phyloP scores from a whole-genome alignment of 306 rosid genomes.

The Lablab purpureus region DNA sequence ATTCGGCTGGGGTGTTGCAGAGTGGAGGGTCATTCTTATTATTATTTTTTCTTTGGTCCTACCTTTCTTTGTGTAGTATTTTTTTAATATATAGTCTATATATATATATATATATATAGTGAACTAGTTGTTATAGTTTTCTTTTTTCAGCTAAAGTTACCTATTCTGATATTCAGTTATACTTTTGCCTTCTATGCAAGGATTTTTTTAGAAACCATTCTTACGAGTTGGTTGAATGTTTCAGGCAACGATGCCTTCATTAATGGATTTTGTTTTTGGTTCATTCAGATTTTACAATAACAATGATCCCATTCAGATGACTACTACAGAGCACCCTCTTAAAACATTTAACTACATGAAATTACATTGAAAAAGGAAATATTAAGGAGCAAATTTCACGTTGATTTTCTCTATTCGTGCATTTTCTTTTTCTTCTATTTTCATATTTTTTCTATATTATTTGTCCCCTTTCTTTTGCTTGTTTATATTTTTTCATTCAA shows the following conservation, averaged over 20 bases:
- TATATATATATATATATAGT: constrained; percentile 23
- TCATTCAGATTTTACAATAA: not conserved
- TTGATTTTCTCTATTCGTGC: not conserved
- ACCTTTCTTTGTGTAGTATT: constrained; percentile 44
- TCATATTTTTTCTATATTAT: too few relatives aligned
- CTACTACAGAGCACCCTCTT: too few relatives aligned
- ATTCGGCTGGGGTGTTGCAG: constrained; percentile 48
- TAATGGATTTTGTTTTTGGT: not conserved
- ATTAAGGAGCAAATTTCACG: too few relatives aligned
- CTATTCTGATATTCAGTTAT: constrained; percentile 25
- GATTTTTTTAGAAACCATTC: constrained; percentile 27
- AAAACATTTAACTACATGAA: too few relatives aligned
- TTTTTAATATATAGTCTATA: not conserved
- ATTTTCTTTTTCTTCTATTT: too few relatives aligned
- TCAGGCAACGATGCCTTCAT: not conserved
- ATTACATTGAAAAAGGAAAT: too few relatives aligned
- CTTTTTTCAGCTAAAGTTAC: constrained; percentile 36
- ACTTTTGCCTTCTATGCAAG: constrained; percentile 14
- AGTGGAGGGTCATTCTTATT: constrained; percentile 49
- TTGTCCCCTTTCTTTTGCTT: not conserved
- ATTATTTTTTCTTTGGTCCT: constrained; percentile 41
- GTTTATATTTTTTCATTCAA: not conserved
- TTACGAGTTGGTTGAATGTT: constrained; percentile 2
- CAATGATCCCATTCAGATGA: not conserved
- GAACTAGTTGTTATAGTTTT: constrained; percentile 52